Base-by-base conservation (phyloP, 2,329 filamentous ascomycete genomes). In the Phaeoacremonium minimum region DNA sequence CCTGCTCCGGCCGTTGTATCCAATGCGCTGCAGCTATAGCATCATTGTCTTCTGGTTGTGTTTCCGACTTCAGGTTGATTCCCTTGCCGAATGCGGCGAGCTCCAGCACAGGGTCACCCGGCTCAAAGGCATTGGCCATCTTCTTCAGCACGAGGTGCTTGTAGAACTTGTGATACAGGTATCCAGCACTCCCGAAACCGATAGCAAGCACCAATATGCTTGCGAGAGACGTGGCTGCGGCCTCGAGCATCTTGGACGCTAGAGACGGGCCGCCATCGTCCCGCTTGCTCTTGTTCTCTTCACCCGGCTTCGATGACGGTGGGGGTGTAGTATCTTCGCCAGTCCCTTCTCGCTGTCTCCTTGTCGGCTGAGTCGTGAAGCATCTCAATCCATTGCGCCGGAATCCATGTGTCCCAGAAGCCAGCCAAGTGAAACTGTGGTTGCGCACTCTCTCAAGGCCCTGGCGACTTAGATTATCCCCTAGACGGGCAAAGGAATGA, bases 121-220 rank as follows among this genome's bases (percentile, higher is more conserved):
- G 89, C 40, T 85, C 75, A 60, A 98, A 98, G 16, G 93, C 93
- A 49, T 85, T 84, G 47, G 86, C 79, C 72, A 98, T 97, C 64
- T 98, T 98, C 46, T 81, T 67, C n/a, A 97, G 68, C 18, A 97
- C 88, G 38, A 95, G 65, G 61, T 83, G 75, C 66, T 98, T 98
- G 75, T 98, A 97, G 56, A 76, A 79, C 50, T 75, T 80, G 58
- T 93, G 86, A 56, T 93, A 94, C 32, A 73, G 71, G 58, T 87
- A 91, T 16, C 83, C 87, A 6, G 86, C 85, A 16, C 75, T 50
- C 30, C 67, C 72, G 50, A 82, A 83, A 18, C 75, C 79, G 14
- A 73, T 66, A 48, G 81, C 86, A 19, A 91, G 65, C 13, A 91
- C 77, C 9, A 82, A 48, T 38, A 91, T 83, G 15, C 83, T 87